A percentile compares a stretch with the other conserved stretches of the same genome.
Conservation (phyloP, 768 basidiomycete genomes). For the Suillus placidus region DNA sequence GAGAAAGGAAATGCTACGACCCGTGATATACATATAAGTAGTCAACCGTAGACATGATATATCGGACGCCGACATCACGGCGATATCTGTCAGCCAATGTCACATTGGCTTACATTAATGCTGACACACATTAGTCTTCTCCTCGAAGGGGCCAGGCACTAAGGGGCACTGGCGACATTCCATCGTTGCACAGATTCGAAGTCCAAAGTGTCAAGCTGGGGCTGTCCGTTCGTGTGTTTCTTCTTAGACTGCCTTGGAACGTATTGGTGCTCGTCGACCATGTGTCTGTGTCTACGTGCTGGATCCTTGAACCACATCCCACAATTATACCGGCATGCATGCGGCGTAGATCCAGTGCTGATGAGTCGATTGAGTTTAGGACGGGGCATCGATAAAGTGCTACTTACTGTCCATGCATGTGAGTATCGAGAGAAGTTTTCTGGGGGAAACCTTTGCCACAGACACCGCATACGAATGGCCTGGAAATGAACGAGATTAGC, state of each 20-base stretch:
- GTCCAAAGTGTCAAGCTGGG: conserved; percentile 24
- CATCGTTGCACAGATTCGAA: conserved; percentile 36
- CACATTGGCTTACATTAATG: not conserved
- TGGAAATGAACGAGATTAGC: conserved; percentile 28
- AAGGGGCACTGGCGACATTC: conserved; percentile 30
- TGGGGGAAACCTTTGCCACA: conserved; percentile 60
- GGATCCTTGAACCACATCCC: conserved; percentile 63
- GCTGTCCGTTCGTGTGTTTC: conserved; percentile 42
- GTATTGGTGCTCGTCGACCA: conserved; percentile 54
- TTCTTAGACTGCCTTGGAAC: conserved; percentile 47
- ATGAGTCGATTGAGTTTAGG: conserved; percentile 5
- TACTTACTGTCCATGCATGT: conserved; percentile 56
- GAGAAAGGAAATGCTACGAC: not conserved
- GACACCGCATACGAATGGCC: conserved; percentile 53
- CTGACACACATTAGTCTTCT: conserved; percentile 2
- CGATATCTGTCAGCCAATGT: conserved; percentile 4
- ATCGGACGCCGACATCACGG: conserved; percentile 6
- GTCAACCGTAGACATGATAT: conserved; percentile 1
- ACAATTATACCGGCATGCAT: conserved; percentile 54
- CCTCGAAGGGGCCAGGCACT: not conserved
- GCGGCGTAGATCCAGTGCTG: conserved; percentile 61
- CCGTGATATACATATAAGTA: not conserved
- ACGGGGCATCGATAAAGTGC: conserved; percentile 8
- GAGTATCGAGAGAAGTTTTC: conserved; percentile 61
- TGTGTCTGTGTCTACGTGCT: conserved; percentile 63